Conservation (phyloP, 805 yeast genomes). For the Metschnikowia shivogae region DNA sequence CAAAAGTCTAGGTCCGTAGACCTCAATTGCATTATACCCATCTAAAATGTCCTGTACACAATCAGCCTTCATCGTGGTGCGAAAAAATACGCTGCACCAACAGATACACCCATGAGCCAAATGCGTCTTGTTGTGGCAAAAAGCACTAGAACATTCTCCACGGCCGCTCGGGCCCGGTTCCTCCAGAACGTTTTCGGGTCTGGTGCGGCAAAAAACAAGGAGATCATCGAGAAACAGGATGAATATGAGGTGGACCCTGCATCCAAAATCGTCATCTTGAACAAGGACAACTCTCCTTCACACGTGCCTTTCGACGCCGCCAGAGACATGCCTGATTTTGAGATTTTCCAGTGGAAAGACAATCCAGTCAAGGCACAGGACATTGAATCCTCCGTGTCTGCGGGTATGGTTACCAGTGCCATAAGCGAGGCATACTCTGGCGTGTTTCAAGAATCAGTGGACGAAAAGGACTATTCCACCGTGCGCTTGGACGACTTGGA, state of each 20-base stretch:
- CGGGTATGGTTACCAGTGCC: constrained; percentile 22
- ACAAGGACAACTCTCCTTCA: constrained; percentile 32
- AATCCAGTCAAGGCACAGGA: constrained; percentile 21
- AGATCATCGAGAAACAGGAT: constrained; percentile 37
- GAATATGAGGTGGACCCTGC: constrained; percentile 30
- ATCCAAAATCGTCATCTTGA: constrained; percentile 34
- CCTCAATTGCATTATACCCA: not conserved
- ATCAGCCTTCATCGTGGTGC: constrained; percentile 1
- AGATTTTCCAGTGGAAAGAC: constrained; percentile 35
- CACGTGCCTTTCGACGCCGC: constrained; percentile 23
- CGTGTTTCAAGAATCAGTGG: constrained; percentile 17
- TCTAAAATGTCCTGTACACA: not conserved
- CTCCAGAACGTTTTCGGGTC: constrained; percentile 34
- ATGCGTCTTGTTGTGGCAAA: constrained; percentile 3
- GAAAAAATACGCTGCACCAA: constrained; percentile 4
- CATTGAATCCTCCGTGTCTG: constrained; percentile 26
- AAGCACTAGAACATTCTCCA: constrained; percentile 6
- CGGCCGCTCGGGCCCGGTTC: constrained; percentile 20
- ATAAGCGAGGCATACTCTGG: constrained; percentile 25
- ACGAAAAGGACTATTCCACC: constrained; percentile 3
- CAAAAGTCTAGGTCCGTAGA: not conserved
- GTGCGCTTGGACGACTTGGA: constrained; percentile 32
- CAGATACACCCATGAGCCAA: constrained; percentile 2
- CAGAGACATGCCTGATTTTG: constrained; percentile 34
- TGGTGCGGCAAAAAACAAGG: constrained; percentile 28